Evolutionary conservation across 176 grass and related monocot species (phyloP), one percentile per base, ranked within the genome.

Genomic region (Carex parvula): DNA sequence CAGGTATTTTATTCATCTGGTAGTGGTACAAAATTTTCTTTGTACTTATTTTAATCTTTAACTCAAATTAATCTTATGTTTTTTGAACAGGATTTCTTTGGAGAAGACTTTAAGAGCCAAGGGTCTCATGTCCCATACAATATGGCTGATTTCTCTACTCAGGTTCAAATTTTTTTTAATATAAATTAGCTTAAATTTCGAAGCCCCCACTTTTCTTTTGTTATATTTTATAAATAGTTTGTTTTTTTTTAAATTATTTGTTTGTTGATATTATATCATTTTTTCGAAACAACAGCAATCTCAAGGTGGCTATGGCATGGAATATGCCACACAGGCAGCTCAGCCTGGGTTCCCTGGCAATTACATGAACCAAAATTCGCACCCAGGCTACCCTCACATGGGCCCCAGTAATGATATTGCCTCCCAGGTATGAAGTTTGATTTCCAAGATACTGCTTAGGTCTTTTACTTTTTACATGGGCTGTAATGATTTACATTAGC

Each of bases 41-140:
- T 12, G 32, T 39, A 11, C 21, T 44, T 70, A 22, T 17, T 84
- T 26, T 81, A 3, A 22, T 68, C 75, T 81, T 58, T 65, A 4
- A 13, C 63, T 87, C 2, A 37, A 54, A 16, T 46, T 87, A 22
- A 52, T 42, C 48, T 58, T 11, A 57, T 85, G 72, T 82, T 16
- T 77, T 87, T 32, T 64, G 82, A 66, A 12, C 62, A 99, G 97
- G 97, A 99, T 63, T 99, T 96, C 81, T 92, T 94, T 57, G 97
- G 87, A 84, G 97, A 99, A 62, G 97, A 99, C 81, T 99, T 99
- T 80, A 99, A 99, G 83, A 96, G 93, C 66, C 97, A 99, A 89
- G 97, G 97, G 81, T 96, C 97, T 64, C 97, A 99, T 84, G 88
- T 96, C 71, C 89, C 88, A 55, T 99, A 99, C 86, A 99, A 99